A percentile compares a stretch with the other conserved stretches of the same genome.
Evolutionary conservation across 192 early-diverging fungal species (phyloP).

Genomic region (Linnemannia zychae): DNA sequence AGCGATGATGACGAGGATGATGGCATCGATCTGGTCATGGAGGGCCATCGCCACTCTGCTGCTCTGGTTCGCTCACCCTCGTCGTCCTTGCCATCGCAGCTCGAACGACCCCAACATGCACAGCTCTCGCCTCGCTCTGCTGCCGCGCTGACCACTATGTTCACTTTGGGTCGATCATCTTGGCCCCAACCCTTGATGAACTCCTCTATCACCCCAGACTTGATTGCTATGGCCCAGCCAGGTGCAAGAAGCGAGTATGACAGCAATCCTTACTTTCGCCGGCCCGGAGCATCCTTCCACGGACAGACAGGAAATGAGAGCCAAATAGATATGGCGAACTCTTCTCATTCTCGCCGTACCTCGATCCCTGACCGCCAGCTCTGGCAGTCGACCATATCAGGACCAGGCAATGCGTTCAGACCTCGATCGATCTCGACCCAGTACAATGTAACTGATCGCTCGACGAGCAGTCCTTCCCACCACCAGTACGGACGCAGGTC

Average conservation of each 20-base stretch:
- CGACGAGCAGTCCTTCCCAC: background rate
- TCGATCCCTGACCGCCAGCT: background rate
- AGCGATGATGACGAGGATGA: constrained; percentile 34
- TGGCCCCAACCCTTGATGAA: constrained; percentile 17
- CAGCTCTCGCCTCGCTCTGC: constrained; percentile 41
- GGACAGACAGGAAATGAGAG: background rate
- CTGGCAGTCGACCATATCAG: background rate
- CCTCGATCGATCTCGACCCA: constrained; percentile 21
- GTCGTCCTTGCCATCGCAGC: background rate
- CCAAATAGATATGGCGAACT: background rate
- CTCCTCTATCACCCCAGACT: constrained; percentile 22
- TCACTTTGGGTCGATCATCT: constrained; percentile 4
- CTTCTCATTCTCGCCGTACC: background rate
- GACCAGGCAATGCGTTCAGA: background rate
- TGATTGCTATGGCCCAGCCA: constrained; percentile 19
- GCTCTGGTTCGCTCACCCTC: background rate
- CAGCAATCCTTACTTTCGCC: constrained; percentile 45
- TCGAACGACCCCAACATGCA: constrained; percentile 45
- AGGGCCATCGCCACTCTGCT: constrained; percentile 15
- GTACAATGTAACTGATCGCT: background rate
- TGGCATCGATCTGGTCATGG: constrained; percentile 30
- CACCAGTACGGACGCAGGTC: background rate
- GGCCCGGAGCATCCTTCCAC: background rate
- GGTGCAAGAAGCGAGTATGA: constrained; percentile 29
- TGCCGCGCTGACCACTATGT: constrained; percentile 28